Percentiles rank a stretch among this genome's conserved stretches.
phyloP scores from a whole-genome alignment of 164 flowering plant genomes.

The Stephania japonica region DNA sequence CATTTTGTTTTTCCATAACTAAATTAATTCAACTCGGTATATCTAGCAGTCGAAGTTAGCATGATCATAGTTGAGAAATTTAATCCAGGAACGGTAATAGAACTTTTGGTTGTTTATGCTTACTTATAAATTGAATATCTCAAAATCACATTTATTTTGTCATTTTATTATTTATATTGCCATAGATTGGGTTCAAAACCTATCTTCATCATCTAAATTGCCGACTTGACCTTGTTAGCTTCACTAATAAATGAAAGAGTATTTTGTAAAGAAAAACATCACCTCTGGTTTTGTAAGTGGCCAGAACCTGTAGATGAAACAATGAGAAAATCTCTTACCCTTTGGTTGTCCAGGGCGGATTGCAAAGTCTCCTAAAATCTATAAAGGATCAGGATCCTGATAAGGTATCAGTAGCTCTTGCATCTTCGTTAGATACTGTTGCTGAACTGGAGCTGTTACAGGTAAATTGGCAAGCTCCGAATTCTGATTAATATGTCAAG shows the following conservation, averaged over 20 bases:
- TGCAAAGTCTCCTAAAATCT: conserved; percentile 52
- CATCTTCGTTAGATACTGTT: conserved; percentile 72
- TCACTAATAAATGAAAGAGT: not conserved
- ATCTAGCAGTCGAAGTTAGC: not conserved
- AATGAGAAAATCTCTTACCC: not conserved
- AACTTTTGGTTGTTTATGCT: not conserved
- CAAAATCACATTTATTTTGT: not conserved
- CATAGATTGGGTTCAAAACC: not conserved
- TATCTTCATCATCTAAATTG: not conserved
- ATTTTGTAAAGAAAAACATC: not conserved
- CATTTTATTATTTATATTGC: not conserved
- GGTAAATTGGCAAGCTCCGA: conserved; percentile 32
- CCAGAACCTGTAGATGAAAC: not conserved
- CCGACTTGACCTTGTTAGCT: not conserved
- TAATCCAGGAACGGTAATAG: not conserved
- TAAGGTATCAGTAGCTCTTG: conserved; percentile 72
- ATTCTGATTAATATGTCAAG: not conserved
- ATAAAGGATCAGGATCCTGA: conserved; percentile 87
- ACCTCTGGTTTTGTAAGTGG: not conserved
- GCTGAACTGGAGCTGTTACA: conserved; percentile 84
- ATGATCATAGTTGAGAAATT: not conserved
- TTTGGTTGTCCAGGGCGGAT: conserved; percentile 55
- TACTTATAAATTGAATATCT: not conserved
- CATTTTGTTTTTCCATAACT: not conserved
- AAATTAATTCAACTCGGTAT: not conserved